Conservation (phyloP, 1,284 basidiomycete genomes). For the Moesziomyces antarcticus region DNA sequence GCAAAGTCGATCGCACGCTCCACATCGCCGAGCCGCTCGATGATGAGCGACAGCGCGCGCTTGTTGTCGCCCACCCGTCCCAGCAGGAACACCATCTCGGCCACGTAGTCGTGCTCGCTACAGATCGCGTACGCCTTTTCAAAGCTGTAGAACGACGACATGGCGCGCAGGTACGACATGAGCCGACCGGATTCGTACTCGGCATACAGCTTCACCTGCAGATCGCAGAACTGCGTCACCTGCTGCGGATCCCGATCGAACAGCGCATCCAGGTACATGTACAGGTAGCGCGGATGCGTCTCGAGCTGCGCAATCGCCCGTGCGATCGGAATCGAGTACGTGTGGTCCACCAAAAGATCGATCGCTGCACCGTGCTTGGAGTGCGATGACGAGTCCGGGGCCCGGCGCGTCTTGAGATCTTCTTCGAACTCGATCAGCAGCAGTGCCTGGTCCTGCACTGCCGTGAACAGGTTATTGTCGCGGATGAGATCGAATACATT, state of each 20-base stretch:
- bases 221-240: slow-evolving; percentile 83
- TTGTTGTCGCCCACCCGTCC: slow-evolving; percentile 98
- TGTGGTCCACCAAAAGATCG: slow-evolving; percentile 88
- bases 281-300: slow-evolving; percentile 82
- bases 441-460: slow-evolving; percentile 91
- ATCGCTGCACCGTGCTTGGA: slow-evolving; percentile 76
- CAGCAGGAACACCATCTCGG: slow-evolving; percentile 96
- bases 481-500: slow-evolving; percentile 95
- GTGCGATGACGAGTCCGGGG: not conserved
- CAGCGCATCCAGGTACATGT: slow-evolving; percentile 90
- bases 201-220: slow-evolving; percentile 89
- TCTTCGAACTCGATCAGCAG: slow-evolving; percentile 94
- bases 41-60: slow-evolving; percentile 91
- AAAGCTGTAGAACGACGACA: slow-evolving; percentile 88
- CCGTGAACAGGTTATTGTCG: slow-evolving; percentile 93
- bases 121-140: slow-evolving; percentile 93
- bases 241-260: slow-evolving; percentile 87
- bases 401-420: slow-evolving; percentile 75
- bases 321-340: slow-evolving; percentile 92
- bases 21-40: slow-evolving; percentile 93
- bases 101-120: slow-evolving; percentile 84
- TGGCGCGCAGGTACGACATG: slow-evolving; percentile 87
- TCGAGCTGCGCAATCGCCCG: slow-evolving; percentile 89
- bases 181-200: slow-evolving; percentile 82
- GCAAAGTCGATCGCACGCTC: slow-evolving; percentile 96